Percentiles rank a stretch among this genome's conserved stretches.
Evolutionary conservation across 78 protist species (phyloP).

Genomic region (Carpediemonas membranifera): DNA sequence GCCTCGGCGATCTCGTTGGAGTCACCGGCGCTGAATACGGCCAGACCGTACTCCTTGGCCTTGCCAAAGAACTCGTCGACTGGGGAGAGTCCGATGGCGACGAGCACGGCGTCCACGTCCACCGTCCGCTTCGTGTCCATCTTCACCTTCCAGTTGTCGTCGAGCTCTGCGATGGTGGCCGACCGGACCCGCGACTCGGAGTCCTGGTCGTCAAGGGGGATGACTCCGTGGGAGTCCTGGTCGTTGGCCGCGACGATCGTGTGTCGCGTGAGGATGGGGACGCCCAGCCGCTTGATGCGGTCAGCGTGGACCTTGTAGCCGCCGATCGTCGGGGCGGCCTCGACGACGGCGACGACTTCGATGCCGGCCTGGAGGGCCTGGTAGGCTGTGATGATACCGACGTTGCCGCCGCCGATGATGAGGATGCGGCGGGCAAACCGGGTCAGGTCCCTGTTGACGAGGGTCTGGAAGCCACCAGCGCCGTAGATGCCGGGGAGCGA

Average conservation of each 20-base stretch:
- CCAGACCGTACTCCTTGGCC: conserved; percentile 4
- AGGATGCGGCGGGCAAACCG: not conserved
- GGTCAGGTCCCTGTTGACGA: conserved; percentile 5
- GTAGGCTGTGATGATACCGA: conserved; percentile 4
- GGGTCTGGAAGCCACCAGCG: conserved; percentile 16
- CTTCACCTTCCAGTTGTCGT: too few relatives aligned
- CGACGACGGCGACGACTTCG: not conserved
- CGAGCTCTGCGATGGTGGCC: too few relatives aligned
- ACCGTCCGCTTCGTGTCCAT: too few relatives aligned
- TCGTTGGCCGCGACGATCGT: too few relatives aligned
- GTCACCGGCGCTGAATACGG: conserved; percentile 11
- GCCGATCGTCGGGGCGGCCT: not conserved
- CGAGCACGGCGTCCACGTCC: not conserved
- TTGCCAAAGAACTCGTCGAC: not conserved
- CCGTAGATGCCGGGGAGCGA: conserved; percentile 10
- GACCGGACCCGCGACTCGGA: too few relatives aligned
- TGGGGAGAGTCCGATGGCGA: conserved; percentile 2
- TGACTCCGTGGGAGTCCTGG: too few relatives aligned
- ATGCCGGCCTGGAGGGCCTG: conserved; percentile 16
- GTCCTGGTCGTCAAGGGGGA: too few relatives aligned
- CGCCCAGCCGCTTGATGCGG: not conserved
- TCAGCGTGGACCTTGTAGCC: conserved; percentile 19
- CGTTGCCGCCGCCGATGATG: conserved; percentile 12
- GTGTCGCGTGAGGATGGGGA: conserved; percentile 2
- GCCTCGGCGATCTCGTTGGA: conserved; percentile 5